Evolutionary conservation across 139 green algal genomes (phyloP).

Genomic region (Chlamydomonas sphaeroides): DNA sequence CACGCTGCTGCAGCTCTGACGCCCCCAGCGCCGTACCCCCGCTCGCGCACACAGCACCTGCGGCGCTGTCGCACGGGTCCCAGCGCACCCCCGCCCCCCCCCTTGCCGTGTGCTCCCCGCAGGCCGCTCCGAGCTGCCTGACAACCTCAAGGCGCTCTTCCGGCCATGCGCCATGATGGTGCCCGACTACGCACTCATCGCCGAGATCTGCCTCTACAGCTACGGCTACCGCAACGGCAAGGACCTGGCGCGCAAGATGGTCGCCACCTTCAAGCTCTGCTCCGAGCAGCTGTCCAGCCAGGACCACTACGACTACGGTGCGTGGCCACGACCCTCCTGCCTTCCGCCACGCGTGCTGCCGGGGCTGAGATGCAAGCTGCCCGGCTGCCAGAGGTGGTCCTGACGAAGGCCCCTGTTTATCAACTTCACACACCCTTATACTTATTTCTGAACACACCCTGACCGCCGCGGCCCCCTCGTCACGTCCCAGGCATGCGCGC

Average conservation of each 20-base stretch:
- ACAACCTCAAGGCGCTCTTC: slow-evolving; percentile 73
- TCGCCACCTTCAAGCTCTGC: slow-evolving; percentile 90
- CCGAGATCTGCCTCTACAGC: slow-evolving; percentile 77
- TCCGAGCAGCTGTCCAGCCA: slow-evolving; percentile 84
- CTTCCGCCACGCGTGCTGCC: no score
- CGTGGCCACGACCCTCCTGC: no score
- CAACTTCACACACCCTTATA: no score
- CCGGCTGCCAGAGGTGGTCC: no score
- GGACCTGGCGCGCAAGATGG: slow-evolving; percentile 82
- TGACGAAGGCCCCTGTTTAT: no score
- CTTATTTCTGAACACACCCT: no score
- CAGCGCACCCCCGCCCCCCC: no score
- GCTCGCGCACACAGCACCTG: no score
- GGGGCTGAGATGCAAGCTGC: no score
- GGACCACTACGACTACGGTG: slow-evolving; percentile 87
- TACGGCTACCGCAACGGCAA: slow-evolving; percentile 69
- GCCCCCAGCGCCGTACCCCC: no score
- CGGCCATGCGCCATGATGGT: slow-evolving; percentile 86
- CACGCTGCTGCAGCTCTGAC: no score
- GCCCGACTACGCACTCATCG: slow-evolving; percentile 83
- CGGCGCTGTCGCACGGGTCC: background rate
- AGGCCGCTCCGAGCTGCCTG: slow-evolving; percentile 76
- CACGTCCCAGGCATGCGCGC: slow-evolving; percentile 72
- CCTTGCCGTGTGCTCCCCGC: no score
- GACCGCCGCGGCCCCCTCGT: background rate